Conservation (phyloP, 169 alveolate genomes). For the Eimeria praecox region DNA sequence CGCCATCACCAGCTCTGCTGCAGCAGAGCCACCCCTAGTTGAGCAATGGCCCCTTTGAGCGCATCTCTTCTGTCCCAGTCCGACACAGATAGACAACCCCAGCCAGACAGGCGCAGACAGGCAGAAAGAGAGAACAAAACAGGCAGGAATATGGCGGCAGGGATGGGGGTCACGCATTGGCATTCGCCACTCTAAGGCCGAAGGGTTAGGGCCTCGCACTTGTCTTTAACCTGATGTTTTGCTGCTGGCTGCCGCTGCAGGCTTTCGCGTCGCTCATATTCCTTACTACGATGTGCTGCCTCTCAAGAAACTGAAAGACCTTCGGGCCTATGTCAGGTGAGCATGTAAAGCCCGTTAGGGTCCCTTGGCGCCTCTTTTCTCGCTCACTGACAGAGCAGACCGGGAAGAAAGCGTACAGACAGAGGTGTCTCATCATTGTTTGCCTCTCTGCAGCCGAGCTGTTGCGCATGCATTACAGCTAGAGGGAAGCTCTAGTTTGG, state of each 20-base stretch:
- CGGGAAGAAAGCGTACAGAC: too few species aligned
- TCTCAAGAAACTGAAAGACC: slow-evolving; percentile 4
- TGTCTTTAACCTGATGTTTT: not conserved
- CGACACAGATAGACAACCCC: not conserved
- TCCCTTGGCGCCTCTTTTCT: not conserved
- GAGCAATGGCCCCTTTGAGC: not conserved
- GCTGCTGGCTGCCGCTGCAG: slow-evolving; percentile 64
- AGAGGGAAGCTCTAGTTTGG: not conserved
- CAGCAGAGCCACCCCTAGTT: not conserved
- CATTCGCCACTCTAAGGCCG: too few species aligned
- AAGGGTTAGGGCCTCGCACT: too few species aligned
- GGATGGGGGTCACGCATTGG: not conserved
- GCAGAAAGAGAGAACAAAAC: not conserved
- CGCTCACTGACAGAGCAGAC: not conserved
- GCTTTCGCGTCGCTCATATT: slow-evolving; percentile 71
- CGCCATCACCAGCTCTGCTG: slow-evolving; percentile 10
- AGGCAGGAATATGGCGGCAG: not conserved
- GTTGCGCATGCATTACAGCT: slow-evolving; percentile 54
- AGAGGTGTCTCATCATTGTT: not conserved
- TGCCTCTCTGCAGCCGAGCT: slow-evolving; percentile 35
- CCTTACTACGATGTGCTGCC: slow-evolving; percentile 79
- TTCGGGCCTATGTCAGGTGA: slow-evolving; percentile 29
- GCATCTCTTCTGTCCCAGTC: not conserved
- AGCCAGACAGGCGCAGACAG: not conserved
- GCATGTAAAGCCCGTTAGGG: not conserved